Evolutionary conservation across 1,139 yeast genomes (phyloP), one percentile per base, ranked within the genome.

Genomic region (Lodderomyces orthopsilosis): DNA sequence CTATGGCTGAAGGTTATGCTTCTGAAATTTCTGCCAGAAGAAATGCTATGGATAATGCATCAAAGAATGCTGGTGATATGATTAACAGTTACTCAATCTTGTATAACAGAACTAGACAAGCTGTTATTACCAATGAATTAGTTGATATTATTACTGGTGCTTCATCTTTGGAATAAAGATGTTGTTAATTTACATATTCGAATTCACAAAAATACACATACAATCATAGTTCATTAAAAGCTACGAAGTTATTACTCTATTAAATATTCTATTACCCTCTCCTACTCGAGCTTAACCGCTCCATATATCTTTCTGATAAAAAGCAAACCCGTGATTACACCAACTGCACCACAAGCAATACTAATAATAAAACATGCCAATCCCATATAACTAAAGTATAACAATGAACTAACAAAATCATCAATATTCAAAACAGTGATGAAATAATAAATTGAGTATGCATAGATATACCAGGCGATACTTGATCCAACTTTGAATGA

Each of bases 61-160:
- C 98, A 59, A 93, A 93, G 95, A 93, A 91, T 68, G 98, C 98
- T 53, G 96, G 96, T 75, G 98, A 93, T 61, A 93, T 93, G 98
- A 93, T 93, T 66, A 84, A 81, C 76, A 84, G 81, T 66, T 91
- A 88, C 85, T 85, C 98, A 57, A 93, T 93, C 70, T 83, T 91
- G 72, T 93, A 93, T 77, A 93, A 93, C 91, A 91, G 98, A 83
- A 88, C 98, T 68, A 91, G 98, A 85, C 98, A 93, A 81, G 98
- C 98, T 61, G 98, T 91, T 68, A 93, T 93, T 66, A 93, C 98
- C 76, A 93, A 93, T 81, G 98, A 93, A 79, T 80, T 93, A 83
- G 98, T 93, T 65, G 98, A 93, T 77, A 93, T 93, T 67, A 93
- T 93, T 71, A 93, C 98, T 64, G 98, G 98, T 89, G 98, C 98